Evolutionary conservation across 805 yeast genomes (phyloP), one percentile per base, ranked within the genome.

Genomic region (Candida odintsovae): DNA sequence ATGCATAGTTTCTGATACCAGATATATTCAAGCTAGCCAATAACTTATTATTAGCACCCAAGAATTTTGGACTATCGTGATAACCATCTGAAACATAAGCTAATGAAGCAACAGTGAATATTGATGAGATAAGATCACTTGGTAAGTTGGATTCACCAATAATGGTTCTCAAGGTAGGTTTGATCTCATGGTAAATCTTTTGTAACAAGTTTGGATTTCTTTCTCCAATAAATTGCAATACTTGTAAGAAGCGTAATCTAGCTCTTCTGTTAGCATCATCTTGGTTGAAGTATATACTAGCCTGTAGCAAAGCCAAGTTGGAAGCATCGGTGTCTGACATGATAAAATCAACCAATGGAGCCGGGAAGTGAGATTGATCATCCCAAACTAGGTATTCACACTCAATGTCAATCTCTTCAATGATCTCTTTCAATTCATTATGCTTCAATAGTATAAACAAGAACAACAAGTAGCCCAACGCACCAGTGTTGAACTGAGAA

Each of bases 311-410:
- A 0, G 69, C 53, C 36, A 70, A 45, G 38, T 60, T 61, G 0
- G 73, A 62, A 18, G 52, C 50, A 8, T 60, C 59, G 6, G 56
- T 42, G 38, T 63, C 65, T 4, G 63, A 58, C 6, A 61, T 42
- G 25, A 70, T 33, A 64, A 68, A 62, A 45, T 61, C 66, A 11
- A 65, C 49, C 28, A 72, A 47, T 3, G 47, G 26, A 23, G 58
- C 56, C 10, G 82, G 81, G 10, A 73, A 55, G n/a, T 57, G 61
- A 19, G 60, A 57, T 13, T 62, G 60, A 1, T 64, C 68, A 36
- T 59, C 64, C 22, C 75, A 43, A 1, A 42, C 40, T 3, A 67
- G 48, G 48, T 62, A 50, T 9, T 68, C 71, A 10, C 58, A 63
- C 18, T 62, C 62, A 22, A 70, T 43, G 8, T 68, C 73, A 43